These are phyloP conservation scores for Scedosporium minutisporum DNA, from an alignment of 2,329 filamentous ascomycete species.

Conservation along the genomic window DNA sequence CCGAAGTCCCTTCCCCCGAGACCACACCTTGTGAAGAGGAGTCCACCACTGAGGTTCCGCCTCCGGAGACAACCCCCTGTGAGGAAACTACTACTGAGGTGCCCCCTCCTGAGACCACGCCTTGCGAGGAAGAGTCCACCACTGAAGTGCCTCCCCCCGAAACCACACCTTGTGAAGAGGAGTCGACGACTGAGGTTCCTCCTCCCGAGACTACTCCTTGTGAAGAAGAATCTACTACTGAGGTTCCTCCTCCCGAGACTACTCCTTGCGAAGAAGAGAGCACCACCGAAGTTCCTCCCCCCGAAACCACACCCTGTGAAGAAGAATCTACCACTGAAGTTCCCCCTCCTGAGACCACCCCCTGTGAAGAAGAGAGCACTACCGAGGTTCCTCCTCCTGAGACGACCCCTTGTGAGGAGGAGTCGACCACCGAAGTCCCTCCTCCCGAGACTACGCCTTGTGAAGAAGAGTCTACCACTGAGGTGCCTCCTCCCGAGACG, in stretches of 20 bases:
- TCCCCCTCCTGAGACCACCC: background rate
- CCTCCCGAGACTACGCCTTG: conserved; percentile 4
- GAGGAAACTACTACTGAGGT: no score
- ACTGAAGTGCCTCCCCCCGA: background rate
- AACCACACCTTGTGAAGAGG: background rate
- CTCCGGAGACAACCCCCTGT: no score
- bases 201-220: conserved; percentile 4
- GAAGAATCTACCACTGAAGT: background rate
- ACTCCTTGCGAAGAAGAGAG: background rate
- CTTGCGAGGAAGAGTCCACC: background rate
- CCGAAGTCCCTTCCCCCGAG: no score
- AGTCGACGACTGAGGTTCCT: background rate
- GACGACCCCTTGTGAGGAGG: background rate
- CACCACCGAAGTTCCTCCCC: conserved; percentile 7
- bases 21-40: no score
- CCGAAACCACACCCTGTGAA: conserved; percentile 4
- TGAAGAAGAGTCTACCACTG: background rate
- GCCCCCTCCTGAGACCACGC: no score
- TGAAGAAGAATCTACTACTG: background rate
- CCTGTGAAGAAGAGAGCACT: background rate
- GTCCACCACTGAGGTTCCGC: no score
- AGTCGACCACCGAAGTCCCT: background rate
- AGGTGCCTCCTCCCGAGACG: conserved; percentile 6
- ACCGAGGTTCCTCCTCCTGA: conserved; percentile 6
- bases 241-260: conserved; percentile 7